Conservation (phyloP, 495 filamentous ascomycete genomes). For the Terfezia claveryi region DNA sequence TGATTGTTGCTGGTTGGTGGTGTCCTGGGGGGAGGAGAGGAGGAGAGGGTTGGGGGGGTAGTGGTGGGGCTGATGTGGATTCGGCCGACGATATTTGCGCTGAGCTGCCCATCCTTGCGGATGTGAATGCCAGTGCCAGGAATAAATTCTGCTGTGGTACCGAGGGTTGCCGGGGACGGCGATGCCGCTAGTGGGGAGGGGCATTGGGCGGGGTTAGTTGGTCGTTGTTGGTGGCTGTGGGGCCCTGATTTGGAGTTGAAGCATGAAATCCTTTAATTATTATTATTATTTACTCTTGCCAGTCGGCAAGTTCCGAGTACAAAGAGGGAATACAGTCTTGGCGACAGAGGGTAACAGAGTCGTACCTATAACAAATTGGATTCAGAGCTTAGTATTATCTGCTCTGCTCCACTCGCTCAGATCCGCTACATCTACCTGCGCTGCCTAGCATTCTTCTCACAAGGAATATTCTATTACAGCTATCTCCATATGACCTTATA, state of each 20-base stretch:
- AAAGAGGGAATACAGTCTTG: no score
- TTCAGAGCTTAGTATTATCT: no score
- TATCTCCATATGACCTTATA: no score
- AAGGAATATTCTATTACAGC: no score
- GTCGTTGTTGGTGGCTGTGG: not conserved
- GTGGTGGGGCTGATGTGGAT: conserved; percentile 32
- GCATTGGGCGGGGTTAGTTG: not conserved
- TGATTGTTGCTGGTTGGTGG: not conserved
- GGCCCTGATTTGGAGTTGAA: not conserved
- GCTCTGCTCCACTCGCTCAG: no score
- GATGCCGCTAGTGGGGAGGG: not conserved
- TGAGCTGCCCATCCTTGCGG: conserved; percentile 43
- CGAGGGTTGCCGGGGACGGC: conserved; percentile 62
- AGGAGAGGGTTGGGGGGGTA: conserved; percentile 18
- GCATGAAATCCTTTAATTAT: not conserved
- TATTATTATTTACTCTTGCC: no score
- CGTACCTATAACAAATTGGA: no score
- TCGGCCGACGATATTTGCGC: conserved; percentile 41
- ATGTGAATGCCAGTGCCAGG: conserved; percentile 69
- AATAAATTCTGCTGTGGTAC: conserved; percentile 35
- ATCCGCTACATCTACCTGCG: no score
- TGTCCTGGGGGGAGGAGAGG: conserved; percentile 21
- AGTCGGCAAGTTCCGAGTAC: no score
- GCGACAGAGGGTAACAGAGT: no score
- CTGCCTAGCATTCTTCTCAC: no score